Base-by-base conservation (phyloP, 139 green algal genomes). In the Chlorella vulgaris region DNA sequence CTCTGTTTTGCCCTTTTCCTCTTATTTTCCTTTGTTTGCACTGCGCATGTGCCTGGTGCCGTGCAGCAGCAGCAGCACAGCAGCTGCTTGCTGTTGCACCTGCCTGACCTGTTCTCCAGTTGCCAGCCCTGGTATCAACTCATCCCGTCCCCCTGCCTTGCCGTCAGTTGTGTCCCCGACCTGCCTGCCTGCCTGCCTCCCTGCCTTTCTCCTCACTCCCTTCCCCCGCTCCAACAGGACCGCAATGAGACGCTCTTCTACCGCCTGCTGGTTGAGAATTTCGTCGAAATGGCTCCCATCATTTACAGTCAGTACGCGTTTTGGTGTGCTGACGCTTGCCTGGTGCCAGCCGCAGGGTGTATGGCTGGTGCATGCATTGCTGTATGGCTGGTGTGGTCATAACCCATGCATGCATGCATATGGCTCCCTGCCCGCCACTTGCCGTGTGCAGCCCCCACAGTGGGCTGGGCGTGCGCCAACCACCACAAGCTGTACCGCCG, bases 181-280 rank as follows among this genome's bases (percentile, higher is more conserved):
- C n/a, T n/a, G n/a, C n/a, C n/a, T n/a, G n/a, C n/a, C n/a, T n/a
- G n/a, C n/a, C n/a, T n/a, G n/a, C n/a, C n/a, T n/a, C n/a, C 24
- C 40, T 36, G 0, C 38, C 15, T 53, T 33, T 53, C 15, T 74
- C 36, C 36, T 5, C 21, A 33, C n/a, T n/a, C n/a, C n/a, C n/a
- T n/a, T n/a, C n/a, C n/a, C n/a, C n/a, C n/a, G n/a, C n/a, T n/a
- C n/a, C n/a, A n/a, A 58, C 87, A 98, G 83, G 92, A 99, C 83
- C 88, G 96, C 70, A 99, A 99, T 82, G 94, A 98, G 86, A 97
- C 94, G 2, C 91, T 99, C 0, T 99, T 96, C 86, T 99, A 98
- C 90, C 89, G 58, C 38, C 22, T 94, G 7, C 78, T 93, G 39
- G 68, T 90, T 31, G 80, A 93, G 29, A 90, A 93, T 74, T 94